phyloP scores from a whole-genome alignment of 305 asterid species.

The Petunia hybrid region DNA sequence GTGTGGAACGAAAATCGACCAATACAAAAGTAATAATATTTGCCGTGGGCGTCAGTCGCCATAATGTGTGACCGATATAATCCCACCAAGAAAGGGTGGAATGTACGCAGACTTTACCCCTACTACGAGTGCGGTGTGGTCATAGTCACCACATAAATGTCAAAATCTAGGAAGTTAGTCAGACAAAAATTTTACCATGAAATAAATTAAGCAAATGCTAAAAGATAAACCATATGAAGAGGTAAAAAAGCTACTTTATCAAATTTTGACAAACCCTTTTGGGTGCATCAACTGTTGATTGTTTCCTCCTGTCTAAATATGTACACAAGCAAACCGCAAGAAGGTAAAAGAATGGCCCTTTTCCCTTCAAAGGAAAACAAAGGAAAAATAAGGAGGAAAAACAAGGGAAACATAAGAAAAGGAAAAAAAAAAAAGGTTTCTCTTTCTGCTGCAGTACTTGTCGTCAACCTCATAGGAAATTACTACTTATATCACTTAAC shows the following conservation, averaged over 20 bases:
- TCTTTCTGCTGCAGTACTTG: slow-evolving; percentile 12
- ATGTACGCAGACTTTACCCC: no score
- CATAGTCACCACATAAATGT: no score
- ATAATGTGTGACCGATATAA: no score
- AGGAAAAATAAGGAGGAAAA: slow-evolving; percentile 2
- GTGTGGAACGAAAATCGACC: no score
- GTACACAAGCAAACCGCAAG: slow-evolving; percentile 24
- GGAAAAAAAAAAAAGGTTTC: no score
- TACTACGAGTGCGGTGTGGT: no score
- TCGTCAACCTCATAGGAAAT: slow-evolving; percentile 10
- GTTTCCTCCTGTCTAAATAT: slow-evolving; percentile 30
- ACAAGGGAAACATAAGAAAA: not conserved
- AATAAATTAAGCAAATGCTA: not conserved
- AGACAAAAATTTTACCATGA: not conserved
- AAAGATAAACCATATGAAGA: not conserved
- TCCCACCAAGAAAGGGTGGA: no score
- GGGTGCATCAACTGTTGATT: not conserved
- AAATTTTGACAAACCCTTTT: slow-evolving; percentile 17
- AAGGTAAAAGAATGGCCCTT: not conserved
- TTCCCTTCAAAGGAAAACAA: not conserved
- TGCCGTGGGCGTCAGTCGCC: no score
- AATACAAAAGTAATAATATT: no score
- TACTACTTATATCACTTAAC: not conserved
- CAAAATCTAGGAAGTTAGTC: not conserved
- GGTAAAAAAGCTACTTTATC: not conserved